Conservation (phyloP, 2,329 filamentous ascomycete species). For the Amylocarpus encephaloides region DNA sequence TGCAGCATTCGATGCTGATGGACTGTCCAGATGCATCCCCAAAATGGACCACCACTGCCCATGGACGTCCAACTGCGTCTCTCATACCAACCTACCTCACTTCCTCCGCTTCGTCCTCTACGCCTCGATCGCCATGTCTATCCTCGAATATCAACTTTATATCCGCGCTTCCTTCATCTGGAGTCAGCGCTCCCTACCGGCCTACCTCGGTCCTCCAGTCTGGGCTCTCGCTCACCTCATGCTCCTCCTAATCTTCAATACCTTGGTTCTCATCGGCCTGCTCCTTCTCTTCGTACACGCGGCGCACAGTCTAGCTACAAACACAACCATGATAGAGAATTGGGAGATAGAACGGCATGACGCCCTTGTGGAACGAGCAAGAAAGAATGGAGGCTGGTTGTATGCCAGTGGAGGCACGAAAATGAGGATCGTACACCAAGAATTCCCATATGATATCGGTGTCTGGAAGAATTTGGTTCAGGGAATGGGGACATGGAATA, state of each 20-base stretch:
- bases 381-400: constrained; percentile 34
- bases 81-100: constrained; percentile 73
- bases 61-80: constrained; percentile 80
- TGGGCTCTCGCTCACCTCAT: constrained; percentile 55
- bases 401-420: constrained; percentile 42
- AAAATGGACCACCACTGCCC: constrained; percentile 86
- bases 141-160: constrained; percentile 54
- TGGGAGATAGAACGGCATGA: constrained; percentile 67
- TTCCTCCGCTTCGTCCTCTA: constrained; percentile 74
- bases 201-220: constrained; percentile 65
- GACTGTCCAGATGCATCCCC: constrained; percentile 52
- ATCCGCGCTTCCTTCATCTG: constrained; percentile 55
- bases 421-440: constrained; percentile 54
- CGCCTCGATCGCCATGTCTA: constrained; percentile 54
- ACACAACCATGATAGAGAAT: constrained; percentile 74
- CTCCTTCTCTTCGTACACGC: constrained; percentile 59
- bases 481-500: constrained; percentile 65
- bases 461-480: constrained; percentile 67
- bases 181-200: constrained; percentile 58
- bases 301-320: constrained; percentile 54
- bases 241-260: constrained; percentile 50
- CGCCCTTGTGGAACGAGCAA: constrained; percentile 43
- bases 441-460: constrained; percentile 78
- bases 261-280: constrained; percentile 55
- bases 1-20: constrained; percentile 5